Percentiles rank a stretch among this genome's conserved stretches.
Conservation (phyloP, 495 filamentous ascomycete species). For the Xylaria curta region DNA sequence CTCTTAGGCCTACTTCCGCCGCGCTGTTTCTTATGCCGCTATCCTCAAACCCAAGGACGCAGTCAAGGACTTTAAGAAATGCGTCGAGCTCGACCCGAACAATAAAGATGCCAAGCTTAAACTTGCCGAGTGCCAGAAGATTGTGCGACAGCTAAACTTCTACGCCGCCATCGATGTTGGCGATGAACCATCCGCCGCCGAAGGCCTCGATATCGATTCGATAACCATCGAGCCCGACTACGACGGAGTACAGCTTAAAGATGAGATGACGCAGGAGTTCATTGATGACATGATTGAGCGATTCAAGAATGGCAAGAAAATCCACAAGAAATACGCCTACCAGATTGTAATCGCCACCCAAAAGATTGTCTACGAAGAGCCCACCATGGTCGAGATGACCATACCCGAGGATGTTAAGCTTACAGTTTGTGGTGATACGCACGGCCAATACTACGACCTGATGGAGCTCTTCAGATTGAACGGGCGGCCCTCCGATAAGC, state of each 20-base stretch:
- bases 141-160: slow-evolving; percentile 88
- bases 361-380: slow-evolving; percentile 86
- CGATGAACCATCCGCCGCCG: slow-evolving; percentile 88
- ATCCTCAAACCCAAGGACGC: slow-evolving; percentile 88
- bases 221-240: slow-evolving; percentile 84
- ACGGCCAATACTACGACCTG: slow-evolving; percentile 98
- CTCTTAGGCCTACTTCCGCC: slow-evolving; percentile 87
- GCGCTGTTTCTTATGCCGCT: slow-evolving; percentile 87
- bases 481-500: slow-evolving; percentile 80
- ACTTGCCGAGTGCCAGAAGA: slow-evolving; percentile 89
- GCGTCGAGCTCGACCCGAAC: slow-evolving; percentile 81
- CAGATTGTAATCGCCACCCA: slow-evolving; percentile 91
- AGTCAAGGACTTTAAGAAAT: slow-evolving; percentile 88
- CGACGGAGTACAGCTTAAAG: slow-evolving; percentile 79
- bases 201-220: slow-evolving; percentile 83
- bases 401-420: slow-evolving; percentile 76
- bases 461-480: slow-evolving; percentile 95
- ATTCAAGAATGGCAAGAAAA: slow-evolving; percentile 94
- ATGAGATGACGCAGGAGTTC: slow-evolving; percentile 94
- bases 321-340: slow-evolving; percentile 96
- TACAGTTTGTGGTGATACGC: slow-evolving; percentile 97
- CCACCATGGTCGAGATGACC: slow-evolving; percentile 96
- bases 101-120: slow-evolving; percentile 93
- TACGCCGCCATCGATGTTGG: slow-evolving; percentile 92
- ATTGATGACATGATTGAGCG: slow-evolving; percentile 94